phyloP scores from a whole-genome alignment of 257 asterid species.

The Salvia miltiorrhiza region DNA sequence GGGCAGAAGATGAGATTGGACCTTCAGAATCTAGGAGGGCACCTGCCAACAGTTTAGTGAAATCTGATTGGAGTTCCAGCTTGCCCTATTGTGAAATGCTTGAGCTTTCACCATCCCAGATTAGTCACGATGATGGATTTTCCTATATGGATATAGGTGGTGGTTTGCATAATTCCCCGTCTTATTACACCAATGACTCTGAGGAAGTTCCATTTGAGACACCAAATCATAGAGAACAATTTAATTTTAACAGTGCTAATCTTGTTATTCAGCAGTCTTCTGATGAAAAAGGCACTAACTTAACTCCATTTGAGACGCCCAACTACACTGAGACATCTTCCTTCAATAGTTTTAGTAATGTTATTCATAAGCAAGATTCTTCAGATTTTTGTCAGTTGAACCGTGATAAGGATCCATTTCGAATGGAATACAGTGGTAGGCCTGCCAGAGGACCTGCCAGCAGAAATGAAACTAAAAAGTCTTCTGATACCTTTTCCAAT shows the following conservation, averaged over 20 bases:
- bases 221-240: slow-evolving; percentile 18
- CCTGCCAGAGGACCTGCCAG: background rate
- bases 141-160: slow-evolving; percentile 21
- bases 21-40: slow-evolving; percentile 33
- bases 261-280: slow-evolving; percentile 28
- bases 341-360: slow-evolving; percentile 6
- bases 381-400: slow-evolving; percentile 19
- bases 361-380: slow-evolving; percentile 14
- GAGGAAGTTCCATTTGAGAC: slow-evolving; percentile 30
- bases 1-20: slow-evolving; percentile 22
- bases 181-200: slow-evolving; percentile 30
- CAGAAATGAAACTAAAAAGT: slow-evolving; percentile 10
- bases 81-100: slow-evolving; percentile 27
- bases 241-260: slow-evolving; percentile 31
- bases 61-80: slow-evolving; percentile 31
- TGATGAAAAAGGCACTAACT: slow-evolving; percentile 18
- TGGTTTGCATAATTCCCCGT: slow-evolving; percentile 29
- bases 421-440: slow-evolving; percentile 12
- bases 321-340: slow-evolving; percentile 7
- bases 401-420: slow-evolving; percentile 29
- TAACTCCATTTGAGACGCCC: slow-evolving; percentile 15
- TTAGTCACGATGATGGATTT: slow-evolving; percentile 30
- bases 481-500: slow-evolving; percentile 15
- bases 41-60: slow-evolving; percentile 31
- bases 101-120: slow-evolving; percentile 25